Evolutionary conservation across 2,329 filamentous ascomycete species (phyloP).

Genomic region (Curvularia lunata): DNA sequence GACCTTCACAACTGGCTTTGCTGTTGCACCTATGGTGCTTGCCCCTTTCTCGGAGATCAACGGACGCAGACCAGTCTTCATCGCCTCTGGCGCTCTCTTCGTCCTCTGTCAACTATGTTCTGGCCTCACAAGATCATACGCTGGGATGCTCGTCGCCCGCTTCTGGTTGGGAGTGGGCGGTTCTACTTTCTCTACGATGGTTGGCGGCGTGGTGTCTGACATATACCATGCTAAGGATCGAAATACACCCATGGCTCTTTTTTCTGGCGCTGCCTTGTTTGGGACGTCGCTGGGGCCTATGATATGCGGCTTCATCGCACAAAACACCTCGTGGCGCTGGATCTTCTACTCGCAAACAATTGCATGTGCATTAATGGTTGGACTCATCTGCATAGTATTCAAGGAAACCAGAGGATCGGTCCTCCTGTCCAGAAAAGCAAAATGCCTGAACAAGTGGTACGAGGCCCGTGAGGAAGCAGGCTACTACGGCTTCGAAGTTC

Average conservation of each 20-base stretch:
- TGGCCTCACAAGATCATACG: conserved; percentile 71
- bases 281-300: conserved; percentile 83
- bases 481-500: conserved; percentile 61
- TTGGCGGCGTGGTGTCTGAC: conserved; percentile 90
- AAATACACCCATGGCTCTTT: conserved; percentile 89
- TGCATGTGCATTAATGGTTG: conserved; percentile 66
- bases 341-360: conserved; percentile 88
- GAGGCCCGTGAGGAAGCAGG: conserved; percentile 72
- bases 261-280: conserved; percentile 77
- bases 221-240: conserved; percentile 79
- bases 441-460: conserved; percentile 78
- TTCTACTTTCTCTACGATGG: conserved; percentile 83
- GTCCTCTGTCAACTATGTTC: conserved; percentile 75
- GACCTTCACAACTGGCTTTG: conserved; percentile 77
- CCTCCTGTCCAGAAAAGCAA: conserved; percentile 76
- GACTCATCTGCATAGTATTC: conserved; percentile 72
- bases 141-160: conserved; percentile 75
- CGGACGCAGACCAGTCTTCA: conserved; percentile 82
- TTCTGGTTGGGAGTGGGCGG: conserved; percentile 80
- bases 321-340: conserved; percentile 78
- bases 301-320: conserved; percentile 71
- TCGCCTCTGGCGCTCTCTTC: conserved; percentile 74
- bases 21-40: conserved; percentile 81
- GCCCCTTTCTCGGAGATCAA: conserved; percentile 90
- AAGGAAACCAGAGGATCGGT: conserved; percentile 84